A percentile compares a stretch with the other conserved stretches of the same genome.
Evolutionary conservation across 495 filamentous ascomycete genomes (phyloP).

Genomic region (Penicillium coffeae): DNA sequence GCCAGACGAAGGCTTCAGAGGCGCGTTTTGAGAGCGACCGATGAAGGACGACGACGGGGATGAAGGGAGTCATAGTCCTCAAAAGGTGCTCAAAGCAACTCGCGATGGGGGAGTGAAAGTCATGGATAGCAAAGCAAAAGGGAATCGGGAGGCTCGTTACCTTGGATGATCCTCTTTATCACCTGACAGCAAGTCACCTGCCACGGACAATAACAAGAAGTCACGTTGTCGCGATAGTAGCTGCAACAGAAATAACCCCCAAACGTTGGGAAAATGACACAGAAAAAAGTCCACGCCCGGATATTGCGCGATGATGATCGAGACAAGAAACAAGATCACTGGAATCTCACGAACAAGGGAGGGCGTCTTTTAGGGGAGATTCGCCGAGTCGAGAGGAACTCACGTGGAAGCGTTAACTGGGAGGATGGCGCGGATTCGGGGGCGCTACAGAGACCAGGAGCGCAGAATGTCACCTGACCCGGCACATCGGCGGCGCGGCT

Average conservation of each 20-base stretch:
- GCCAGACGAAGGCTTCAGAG: slow-evolving; percentile 19
- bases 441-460: slow-evolving; percentile 15
- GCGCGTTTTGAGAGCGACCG: slow-evolving; percentile 36
- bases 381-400: slow-evolving; percentile 39
- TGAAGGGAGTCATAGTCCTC: slow-evolving; percentile 1
- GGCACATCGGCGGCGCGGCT: background rate
- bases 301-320: slow-evolving; percentile 13
- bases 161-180: slow-evolving; percentile 48
- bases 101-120: slow-evolving; percentile 1
- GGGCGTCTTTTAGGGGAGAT: slow-evolving; percentile 24
- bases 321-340: slow-evolving; percentile 19
- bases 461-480: slow-evolving; percentile 39
- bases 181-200: slow-evolving; percentile 54
- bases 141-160: slow-evolving; percentile 30
- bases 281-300: slow-evolving; percentile 8
- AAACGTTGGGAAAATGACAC: slow-evolving; percentile 18
- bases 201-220: slow-evolving; percentile 46
- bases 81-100: background rate
- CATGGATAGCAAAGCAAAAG: slow-evolving; percentile 7
- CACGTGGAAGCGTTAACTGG: slow-evolving; percentile 34
- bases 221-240: slow-evolving; percentile 30
- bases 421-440: slow-evolving; percentile 18
- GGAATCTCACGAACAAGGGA: slow-evolving; percentile 33
- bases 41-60: slow-evolving; percentile 17
- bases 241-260: slow-evolving; percentile 22